Evolutionary conservation across 176 grass and related monocot species (phyloP).

Genomic region (Melocanna baccifera): DNA sequence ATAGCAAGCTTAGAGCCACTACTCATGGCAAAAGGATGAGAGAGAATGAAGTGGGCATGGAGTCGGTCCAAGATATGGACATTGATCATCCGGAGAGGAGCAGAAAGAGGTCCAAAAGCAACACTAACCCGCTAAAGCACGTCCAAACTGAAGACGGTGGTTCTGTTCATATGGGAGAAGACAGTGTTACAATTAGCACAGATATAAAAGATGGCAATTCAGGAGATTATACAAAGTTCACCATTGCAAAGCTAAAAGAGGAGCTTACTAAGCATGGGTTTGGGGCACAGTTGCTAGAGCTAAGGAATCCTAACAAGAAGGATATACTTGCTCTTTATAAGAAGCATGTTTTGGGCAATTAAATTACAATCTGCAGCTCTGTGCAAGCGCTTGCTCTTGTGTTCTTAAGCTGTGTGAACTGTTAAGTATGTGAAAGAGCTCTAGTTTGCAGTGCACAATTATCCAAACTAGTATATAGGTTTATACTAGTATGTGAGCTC

Average conservation of each 20-base stretch:
- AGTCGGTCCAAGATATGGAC: slow-evolving; percentile 56
- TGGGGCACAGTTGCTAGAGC: slow-evolving; percentile 52
- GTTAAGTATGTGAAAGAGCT: background rate
- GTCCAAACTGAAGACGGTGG: slow-evolving; percentile 52
- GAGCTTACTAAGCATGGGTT: slow-evolving; percentile 69
- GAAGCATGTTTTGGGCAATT: slow-evolving; percentile 58
- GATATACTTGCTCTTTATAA: slow-evolving; percentile 70
- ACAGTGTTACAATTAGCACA: slow-evolving; percentile 22
- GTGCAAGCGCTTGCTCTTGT: background rate
- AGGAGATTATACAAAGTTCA: slow-evolving; percentile 55
- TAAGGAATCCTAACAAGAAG: slow-evolving; percentile 56
- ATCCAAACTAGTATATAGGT: background rate
- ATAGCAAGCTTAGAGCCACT: slow-evolving; percentile 52
- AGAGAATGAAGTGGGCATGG: slow-evolving; percentile 39
- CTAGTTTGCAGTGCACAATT: background rate
- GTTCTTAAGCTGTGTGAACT: background rate
- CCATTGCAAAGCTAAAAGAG: slow-evolving; percentile 57
- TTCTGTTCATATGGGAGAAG: slow-evolving; percentile 53
- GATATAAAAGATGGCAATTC: slow-evolving; percentile 45
- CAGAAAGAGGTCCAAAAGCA: slow-evolving; percentile 63
- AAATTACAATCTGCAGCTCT: background rate
- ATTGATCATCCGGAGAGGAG: slow-evolving; percentile 44
- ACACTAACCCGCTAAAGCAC: slow-evolving; percentile 39
- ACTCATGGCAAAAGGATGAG: slow-evolving; percentile 59
- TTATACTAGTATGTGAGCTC: too few species aligned